Evolutionary conservation across 140 eudicot species (phyloP), one percentile per base, ranked within the genome.

Genomic region (Stevia rebaudiana): DNA sequence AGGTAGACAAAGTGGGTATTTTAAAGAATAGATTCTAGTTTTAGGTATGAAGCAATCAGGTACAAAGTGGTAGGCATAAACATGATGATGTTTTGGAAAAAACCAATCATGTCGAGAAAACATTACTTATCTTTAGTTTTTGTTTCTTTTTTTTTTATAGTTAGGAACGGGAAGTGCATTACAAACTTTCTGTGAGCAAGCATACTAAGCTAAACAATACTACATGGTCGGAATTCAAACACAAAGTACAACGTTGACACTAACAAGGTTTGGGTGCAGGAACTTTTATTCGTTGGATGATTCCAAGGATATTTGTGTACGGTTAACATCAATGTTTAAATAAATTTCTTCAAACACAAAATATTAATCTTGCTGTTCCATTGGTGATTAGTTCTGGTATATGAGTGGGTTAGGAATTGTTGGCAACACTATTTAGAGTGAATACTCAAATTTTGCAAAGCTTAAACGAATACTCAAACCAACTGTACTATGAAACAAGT

Each of bases 181-280:
- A 50, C 90, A 86, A 65, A 86, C 95, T 2, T 23, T 86, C 63
- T 83, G 90, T n/a, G 94, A 89, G 22, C 94, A 82, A 80, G 78
- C 86, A 8, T 86, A 73, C 51, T 89, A 86, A 69, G 90, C 90
- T 51, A 80, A 86, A 61, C 87, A 86, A 56, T 83, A 83, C 72
- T 77, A 70, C 53, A 82, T 77, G 84, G 75, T 86, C 21, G 87
- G 87, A 19, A 69, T 86, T 10, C 83, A 83, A 67, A 82, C 65
- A 42, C 95, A 86, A 48, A 70, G 83, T 58, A 90, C 68, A 24
- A 80, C 80, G 85, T 21, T 83, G 11, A 49, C 72, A 56, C 78
- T 86, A 24, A 63, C 79, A 6, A 50, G 35, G 7, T 74, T 12
- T 70, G 80, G 84, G 74, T 40, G 91, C 91, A 17, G 95, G 95